Evolutionary conservation across 495 filamentous ascomycete genomes (phyloP).

Genomic region (Daldinia vernicosa): DNA sequence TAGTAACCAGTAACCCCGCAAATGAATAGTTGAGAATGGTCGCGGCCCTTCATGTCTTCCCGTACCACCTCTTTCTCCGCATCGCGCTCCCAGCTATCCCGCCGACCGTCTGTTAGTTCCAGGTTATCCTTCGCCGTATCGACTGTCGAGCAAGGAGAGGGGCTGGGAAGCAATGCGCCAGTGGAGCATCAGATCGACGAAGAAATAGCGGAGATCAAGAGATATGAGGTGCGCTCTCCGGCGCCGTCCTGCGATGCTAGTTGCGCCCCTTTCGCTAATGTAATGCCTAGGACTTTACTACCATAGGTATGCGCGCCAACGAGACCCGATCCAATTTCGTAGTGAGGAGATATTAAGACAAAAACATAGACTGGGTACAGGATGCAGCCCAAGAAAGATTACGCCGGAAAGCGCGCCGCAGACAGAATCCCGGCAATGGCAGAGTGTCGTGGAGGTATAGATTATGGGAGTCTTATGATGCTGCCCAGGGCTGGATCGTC

Average conservation of each 20-base stretch:
- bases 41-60: constrained; percentile 64
- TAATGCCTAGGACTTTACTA: constrained; percentile 74
- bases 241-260: background rate
- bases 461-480: constrained; percentile 89
- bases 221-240: constrained; percentile 77
- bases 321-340: background rate
- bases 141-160: constrained; percentile 68
- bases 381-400: constrained; percentile 92
- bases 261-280: constrained; percentile 12
- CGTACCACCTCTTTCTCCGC: constrained; percentile 66
- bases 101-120: constrained; percentile 71
- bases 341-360: constrained; percentile 5
- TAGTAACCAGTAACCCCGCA: constrained; percentile 34
- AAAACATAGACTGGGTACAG: constrained; percentile 85
- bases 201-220: constrained; percentile 96
- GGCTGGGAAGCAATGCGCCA: constrained; percentile 48
- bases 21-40: constrained; percentile 46
- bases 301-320: constrained; percentile 70
- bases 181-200: constrained; percentile 78
- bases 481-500: constrained; percentile 97
- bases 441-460: constrained; percentile 82
- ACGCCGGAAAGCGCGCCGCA: constrained; percentile 76
- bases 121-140: constrained; percentile 77
- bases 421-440: constrained; percentile 75
- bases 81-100: constrained; percentile 52